These are phyloP conservation scores for Arabidopsis suecica DNA, from an alignment of 345 rosid genomes.

Conservation along the genomic window DNA sequence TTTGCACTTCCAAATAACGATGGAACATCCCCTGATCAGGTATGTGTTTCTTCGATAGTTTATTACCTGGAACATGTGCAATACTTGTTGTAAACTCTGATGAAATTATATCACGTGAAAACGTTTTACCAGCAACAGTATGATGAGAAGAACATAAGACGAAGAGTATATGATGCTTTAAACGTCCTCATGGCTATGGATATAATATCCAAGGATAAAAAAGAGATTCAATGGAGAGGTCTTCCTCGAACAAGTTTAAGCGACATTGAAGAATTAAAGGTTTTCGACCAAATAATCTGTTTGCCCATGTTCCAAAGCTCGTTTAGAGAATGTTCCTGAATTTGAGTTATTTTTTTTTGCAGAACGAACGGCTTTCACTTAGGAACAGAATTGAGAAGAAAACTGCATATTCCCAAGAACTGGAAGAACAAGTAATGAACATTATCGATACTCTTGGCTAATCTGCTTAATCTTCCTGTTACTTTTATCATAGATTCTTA, in stretches of 20 bases:
- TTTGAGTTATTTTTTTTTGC: conserved; percentile 32
- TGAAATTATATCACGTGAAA: conserved; percentile 6
- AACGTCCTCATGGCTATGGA: conserved; percentile 99
- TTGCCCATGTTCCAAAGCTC: conserved; percentile 28
- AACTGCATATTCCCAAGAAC: conserved; percentile 80
- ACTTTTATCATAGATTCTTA: conserved; percentile 23
- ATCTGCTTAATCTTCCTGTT: conserved; percentile 14
- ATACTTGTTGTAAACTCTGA: conserved; percentile 18
- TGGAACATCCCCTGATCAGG: conserved; percentile 91
- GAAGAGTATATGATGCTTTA: conserved; percentile 98
- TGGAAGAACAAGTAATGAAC: conserved; percentile 89
- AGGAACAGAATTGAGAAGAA: conserved; percentile 90
- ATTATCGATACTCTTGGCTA: neutral
- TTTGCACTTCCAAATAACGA: conserved; percentile 82
- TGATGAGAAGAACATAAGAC: conserved; percentile 96
- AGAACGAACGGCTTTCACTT: conserved; percentile 74
- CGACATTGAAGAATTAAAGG: conserved; percentile 97
- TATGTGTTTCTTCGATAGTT: conserved; percentile 38
- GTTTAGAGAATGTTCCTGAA: conserved; percentile 9
- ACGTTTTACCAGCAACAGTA: conserved; percentile 76
- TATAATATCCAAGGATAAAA: conserved; percentile 95
- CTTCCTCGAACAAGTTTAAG: conserved; percentile 92
- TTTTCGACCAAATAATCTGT: conserved; percentile 40
- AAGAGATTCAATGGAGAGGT: conserved; percentile 98
- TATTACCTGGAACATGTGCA: conserved; percentile 4